These are phyloP conservation scores for Clitoria ternatea DNA, from an alignment of 306 rosid species.

Conservation along the genomic window DNA sequence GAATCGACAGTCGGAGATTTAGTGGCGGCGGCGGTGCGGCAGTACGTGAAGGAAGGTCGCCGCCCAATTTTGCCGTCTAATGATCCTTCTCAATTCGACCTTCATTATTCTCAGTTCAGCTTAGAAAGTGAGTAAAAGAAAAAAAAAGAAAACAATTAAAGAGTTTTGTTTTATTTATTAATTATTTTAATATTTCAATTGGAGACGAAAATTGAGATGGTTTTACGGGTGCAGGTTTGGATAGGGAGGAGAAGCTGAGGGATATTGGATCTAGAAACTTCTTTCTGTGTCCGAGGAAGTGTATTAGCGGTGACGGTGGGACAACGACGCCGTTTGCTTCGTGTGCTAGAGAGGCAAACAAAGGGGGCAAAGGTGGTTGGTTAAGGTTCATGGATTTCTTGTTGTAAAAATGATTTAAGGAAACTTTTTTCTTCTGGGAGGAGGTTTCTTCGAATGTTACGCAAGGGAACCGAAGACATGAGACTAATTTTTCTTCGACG, in stretches of 20 bases:
- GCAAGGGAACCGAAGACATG: too few relatives aligned
- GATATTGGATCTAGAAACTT: constrained; percentile 79
- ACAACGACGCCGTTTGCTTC: constrained; percentile 33
- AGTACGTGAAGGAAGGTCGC: constrained; percentile 71
- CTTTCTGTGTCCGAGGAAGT: constrained; percentile 50
- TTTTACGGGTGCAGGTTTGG: constrained; percentile 47
- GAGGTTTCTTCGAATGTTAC: too few relatives aligned
- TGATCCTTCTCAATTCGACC: constrained; percentile 55
- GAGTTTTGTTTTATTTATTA: background rate
- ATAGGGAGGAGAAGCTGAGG: constrained; percentile 52
- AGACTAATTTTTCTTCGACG: too few relatives aligned
- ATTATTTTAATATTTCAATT: background rate
- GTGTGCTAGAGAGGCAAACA: constrained; percentile 55
- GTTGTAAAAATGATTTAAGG: constrained; percentile 23
- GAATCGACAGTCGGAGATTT: constrained; percentile 58
- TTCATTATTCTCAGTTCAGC: constrained; percentile 92
- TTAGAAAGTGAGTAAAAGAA: constrained; percentile 57
- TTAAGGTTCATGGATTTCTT: constrained; percentile 58
- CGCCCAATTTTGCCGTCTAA: constrained; percentile 61
- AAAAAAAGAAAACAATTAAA: background rate
- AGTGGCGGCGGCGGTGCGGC: constrained; percentile 39
- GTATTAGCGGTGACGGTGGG: background rate
- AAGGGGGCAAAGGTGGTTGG: constrained; percentile 43
- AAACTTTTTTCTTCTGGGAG: too few relatives aligned
- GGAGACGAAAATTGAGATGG: background rate